A percentile compares a stretch with the other conserved stretches of the same genome.
Conservation (phyloP, 306 rosid species). For the Mimosa pudica region DNA sequence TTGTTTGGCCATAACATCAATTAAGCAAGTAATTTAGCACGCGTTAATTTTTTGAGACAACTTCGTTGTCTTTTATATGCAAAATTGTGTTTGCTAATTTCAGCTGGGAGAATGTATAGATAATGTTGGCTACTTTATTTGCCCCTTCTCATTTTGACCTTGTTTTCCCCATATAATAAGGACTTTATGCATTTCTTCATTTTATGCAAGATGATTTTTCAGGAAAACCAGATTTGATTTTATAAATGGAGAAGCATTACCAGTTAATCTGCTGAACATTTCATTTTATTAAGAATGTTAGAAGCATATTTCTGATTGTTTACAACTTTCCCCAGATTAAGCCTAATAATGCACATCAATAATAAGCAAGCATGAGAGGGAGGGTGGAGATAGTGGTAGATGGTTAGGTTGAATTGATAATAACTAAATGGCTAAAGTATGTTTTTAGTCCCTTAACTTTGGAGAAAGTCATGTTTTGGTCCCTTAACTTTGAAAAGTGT, state of each 20-base stretch:
- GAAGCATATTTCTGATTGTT: neutral
- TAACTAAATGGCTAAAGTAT: too few species aligned
- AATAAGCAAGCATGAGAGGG: too few species aligned
- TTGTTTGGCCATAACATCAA: conserved; percentile 8
- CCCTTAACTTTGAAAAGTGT: too few species aligned
- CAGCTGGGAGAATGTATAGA: neutral
- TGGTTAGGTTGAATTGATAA: too few species aligned
- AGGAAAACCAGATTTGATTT: neutral
- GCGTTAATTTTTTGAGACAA: conserved; percentile 9
- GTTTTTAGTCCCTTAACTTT: too few species aligned
- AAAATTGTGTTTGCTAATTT: conserved; percentile 12
- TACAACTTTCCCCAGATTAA: too few species aligned
- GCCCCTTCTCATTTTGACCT: neutral
- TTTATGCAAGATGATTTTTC: conserved; percentile 6
- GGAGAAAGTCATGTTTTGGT: too few species aligned
- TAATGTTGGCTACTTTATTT: neutral
- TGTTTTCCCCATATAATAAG: conserved; percentile 7
- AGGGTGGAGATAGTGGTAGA: too few species aligned
- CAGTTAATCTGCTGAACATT: neutral
- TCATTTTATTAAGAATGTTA: neutral
- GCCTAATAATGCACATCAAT: too few species aligned
- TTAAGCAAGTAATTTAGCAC: conserved; percentile 12
- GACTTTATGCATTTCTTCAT: conserved; percentile 11
- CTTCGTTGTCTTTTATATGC: conserved; percentile 22
- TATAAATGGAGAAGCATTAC: neutral